Evolutionary conservation across 2,329 filamentous ascomycete species (phyloP).

Genomic region (Fusarium sp.): DNA sequence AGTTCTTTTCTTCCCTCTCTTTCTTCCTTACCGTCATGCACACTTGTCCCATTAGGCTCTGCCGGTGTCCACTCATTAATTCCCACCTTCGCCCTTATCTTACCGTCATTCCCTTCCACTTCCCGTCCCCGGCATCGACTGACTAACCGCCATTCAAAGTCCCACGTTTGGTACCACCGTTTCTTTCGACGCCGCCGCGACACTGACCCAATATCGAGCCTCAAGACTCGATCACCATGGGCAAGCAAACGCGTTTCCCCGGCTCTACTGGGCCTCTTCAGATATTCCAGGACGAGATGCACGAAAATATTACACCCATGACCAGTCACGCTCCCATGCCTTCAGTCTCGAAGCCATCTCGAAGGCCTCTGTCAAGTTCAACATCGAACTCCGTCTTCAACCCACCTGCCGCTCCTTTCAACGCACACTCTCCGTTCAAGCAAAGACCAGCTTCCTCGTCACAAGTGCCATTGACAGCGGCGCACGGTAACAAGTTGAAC

Average conservation of each 20-base stretch:
- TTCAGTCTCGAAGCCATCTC: conserved; percentile 61
- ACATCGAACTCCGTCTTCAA: conserved; percentile 76
- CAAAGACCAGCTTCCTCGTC: conserved; percentile 71
- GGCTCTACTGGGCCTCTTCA: conserved; percentile 62
- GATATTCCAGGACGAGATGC: conserved; percentile 67
- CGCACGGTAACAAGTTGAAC: conserved; percentile 72
- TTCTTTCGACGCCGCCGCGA: conserved; percentile 14
- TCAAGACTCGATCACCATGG: conserved; percentile 62
- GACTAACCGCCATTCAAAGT: conserved; percentile 39
- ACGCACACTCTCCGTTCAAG: conserved; percentile 79
- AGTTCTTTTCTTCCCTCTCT: conserved; percentile 37
- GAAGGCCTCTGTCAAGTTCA: conserved; percentile 63
- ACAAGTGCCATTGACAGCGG: conserved; percentile 68
- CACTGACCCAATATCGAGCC: conserved; percentile 35
- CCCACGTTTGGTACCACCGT: conserved; percentile 27
- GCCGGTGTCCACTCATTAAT: conserved; percentile 43
- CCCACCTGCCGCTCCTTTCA: conserved; percentile 66
- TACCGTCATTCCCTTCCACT: conserved; percentile 38
- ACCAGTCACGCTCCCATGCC: conserved; percentile 71
- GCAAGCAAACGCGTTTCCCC: conserved; percentile 63
- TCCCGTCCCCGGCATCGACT: conserved; percentile 39
- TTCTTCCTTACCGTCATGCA: conserved; percentile 46
- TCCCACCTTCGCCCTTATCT: conserved; percentile 42
- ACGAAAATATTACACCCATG: conserved; percentile 61
- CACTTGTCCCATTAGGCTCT: conserved; percentile 45